Evolutionary conservation across 164 flowering plant genomes (phyloP), one percentile per base, ranked within the genome.

Genomic region (Pachysandra terminalis): DNA sequence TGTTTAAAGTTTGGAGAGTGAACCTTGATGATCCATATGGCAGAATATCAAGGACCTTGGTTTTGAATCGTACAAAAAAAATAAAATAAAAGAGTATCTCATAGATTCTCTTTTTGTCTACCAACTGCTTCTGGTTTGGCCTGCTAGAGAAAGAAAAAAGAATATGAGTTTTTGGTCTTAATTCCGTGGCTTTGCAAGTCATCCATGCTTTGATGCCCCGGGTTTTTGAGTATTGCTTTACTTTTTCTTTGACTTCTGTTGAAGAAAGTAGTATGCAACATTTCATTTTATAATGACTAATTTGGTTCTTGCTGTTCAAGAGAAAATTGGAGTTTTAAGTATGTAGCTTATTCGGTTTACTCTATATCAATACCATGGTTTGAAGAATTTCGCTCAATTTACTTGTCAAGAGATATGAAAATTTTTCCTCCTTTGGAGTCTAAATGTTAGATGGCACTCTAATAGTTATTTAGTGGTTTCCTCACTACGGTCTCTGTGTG

Each of bases 221-320:
- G n/a, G 9, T 67, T n/a, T 26, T 58, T 28, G 68, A 59, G 68
- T 71, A 53, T 49, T 57, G 27, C 58, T 28, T 59, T 59, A 48
- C 45, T 48, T 51, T 71, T 71, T 59, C 73, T 22, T 64, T 71
- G 68, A 64, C 73, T 57, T 71, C 23, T 41, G n/a, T 45, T 10
- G 48, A n/a, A 14, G 22, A 28, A n/a, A 24, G 57, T 56, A 10
- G 24, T 7, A 63, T 25, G 26, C 22, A 14, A 32, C 37, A 25
- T 40, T 55, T 56, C n/a, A 24, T 67, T 56, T 58, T 28, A 12
- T 45, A 45, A 12, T 45, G 14, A 45, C 17, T 10, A 45, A 45
- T 45, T 45, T 45, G 51, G 16, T 45, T 45, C 4, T 45, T 45
- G 37, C 37, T 32, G 37, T 32, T 32, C 37, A 32, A 32, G 37